Base-by-base conservation (phyloP, 2,329 filamentous ascomycete species). In the Colletotrichum plurivorum region DNA sequence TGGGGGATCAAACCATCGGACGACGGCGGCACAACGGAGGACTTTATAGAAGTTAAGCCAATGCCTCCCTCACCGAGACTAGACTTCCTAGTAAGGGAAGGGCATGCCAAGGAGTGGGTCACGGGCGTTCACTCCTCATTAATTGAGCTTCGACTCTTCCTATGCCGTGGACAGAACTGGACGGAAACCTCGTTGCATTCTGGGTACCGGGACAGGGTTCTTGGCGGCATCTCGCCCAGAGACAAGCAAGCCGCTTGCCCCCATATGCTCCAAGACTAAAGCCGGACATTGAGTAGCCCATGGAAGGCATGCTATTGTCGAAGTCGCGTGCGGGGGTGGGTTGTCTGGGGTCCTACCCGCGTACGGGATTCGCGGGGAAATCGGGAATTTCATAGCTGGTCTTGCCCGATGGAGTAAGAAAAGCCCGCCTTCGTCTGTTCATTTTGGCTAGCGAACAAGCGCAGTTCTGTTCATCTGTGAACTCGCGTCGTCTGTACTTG, bases 341-440 rank as follows among this genome's bases (percentile, higher is more conserved):
- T 65, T 65, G 55, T 65, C 62, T 60, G 62, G 62, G 62, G 54
- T 53, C 49, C 53, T 58, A 20, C 31, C 45, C 43, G 53, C 5
- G 39, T 18, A 27, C 51, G 41, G 41, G 60, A 58, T 57, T 39
- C 45, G 18, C 43, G 27, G 54, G 46, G 58, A 41, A 43, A 27
- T 22, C 25, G 62, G 45, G 45, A 46, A 41, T 41, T 41, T 18
- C 36, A 36, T 22, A 59, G n/a, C 27, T 46, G n/a, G 13, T 31
- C 25, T 31, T 52, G 27, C 62, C 62, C 13, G 31, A 65, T 53
- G 22, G 7, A 25, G 62, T 60, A 65, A 60, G 3, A 65, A 65
- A 60, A 52, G 25, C 61, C 61, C 61, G 53, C 43, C 22, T 25
- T 25, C 5, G 61, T 20, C 13, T 39, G 10, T 43, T 5, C 16